These are phyloP conservation scores for Acanthamoeba culbertsoni DNA, from an alignment of 208 protist species.

Conservation along the genomic window DNA sequence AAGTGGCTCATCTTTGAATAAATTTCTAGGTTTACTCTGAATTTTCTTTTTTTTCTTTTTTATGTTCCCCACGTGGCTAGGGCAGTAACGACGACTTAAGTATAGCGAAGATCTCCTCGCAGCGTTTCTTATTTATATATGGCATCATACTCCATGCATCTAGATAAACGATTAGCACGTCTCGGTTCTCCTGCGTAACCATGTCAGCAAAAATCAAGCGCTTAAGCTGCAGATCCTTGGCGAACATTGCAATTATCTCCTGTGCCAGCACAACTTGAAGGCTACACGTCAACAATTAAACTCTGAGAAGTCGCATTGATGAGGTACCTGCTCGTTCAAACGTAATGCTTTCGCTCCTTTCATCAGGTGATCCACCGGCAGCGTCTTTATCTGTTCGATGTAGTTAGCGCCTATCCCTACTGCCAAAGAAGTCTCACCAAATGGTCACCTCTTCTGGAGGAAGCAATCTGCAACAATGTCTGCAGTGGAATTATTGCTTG, in stretches of 20 bases:
- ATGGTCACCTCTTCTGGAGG: too few relatives aligned
- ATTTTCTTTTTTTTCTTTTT: not conserved
- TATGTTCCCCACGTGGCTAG: not conserved
- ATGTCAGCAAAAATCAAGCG: not conserved
- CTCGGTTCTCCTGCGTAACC: not conserved
- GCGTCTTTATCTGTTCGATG: too few relatives aligned
- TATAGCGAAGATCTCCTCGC: not conserved
- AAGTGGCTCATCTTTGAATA: not conserved
- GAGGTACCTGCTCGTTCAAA: not conserved
- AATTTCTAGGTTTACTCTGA: not conserved
- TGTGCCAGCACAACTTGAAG: not conserved
- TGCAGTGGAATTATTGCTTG: not conserved
- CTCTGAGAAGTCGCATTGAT: not conserved
- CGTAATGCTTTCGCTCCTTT: too few relatives aligned
- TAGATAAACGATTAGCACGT: slow-evolving; percentile 9
- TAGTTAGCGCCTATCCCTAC: too few relatives aligned
- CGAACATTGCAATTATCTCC: not conserved
- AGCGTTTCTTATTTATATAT: not conserved
- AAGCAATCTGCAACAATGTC: too few relatives aligned
- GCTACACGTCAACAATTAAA: not conserved
- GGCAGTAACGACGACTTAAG: not conserved
- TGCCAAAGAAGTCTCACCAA: too few relatives aligned
- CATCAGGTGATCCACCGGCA: too few relatives aligned
- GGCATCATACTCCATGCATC: not conserved
- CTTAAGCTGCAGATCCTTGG: not conserved